Evolutionary conservation across 2,329 filamentous ascomycete genomes (phyloP).

Genomic region (Pseudocercospora fijiensis): DNA sequence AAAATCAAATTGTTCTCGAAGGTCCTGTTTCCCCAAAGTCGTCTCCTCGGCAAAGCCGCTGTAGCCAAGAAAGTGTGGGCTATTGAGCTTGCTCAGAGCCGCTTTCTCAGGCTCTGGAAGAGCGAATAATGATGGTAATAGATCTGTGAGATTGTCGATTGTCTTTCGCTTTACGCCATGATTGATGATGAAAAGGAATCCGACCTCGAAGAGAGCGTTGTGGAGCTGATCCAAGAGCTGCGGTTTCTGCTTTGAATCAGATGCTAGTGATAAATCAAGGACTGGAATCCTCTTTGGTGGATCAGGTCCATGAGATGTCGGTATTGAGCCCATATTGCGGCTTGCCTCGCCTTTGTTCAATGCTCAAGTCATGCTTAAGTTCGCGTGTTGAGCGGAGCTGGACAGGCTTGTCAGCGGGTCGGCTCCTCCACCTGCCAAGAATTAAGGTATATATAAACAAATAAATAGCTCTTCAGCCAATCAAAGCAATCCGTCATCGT

Average conservation of each 20-base stretch:
- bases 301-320: background rate
- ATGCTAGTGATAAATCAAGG: constrained; percentile 50
- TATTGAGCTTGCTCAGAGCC: constrained; percentile 50
- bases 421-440: no score
- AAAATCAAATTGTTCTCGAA: constrained; percentile 61
- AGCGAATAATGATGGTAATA: constrained; percentile 49
- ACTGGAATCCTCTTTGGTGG: constrained; percentile 44
- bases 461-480: no score
- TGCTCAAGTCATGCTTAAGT: background rate
- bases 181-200: constrained; percentile 56
- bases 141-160: constrained; percentile 42
- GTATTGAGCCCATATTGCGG: background rate
- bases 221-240: constrained; percentile 47
- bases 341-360: background rate
- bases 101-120: constrained; percentile 43
- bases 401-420: background rate
- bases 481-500: no score
- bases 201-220: constrained; percentile 51
- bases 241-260: constrained; percentile 39
- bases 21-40: constrained; percentile 54
- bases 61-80: constrained; percentile 62
- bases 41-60: constrained; percentile 56
- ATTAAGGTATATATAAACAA: background rate
- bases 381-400: background rate
- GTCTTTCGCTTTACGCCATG: constrained; percentile 46